phyloP scores from a whole-genome alignment of 192 early-diverging fungal genomes.

The Podila clonocystis region DNA sequence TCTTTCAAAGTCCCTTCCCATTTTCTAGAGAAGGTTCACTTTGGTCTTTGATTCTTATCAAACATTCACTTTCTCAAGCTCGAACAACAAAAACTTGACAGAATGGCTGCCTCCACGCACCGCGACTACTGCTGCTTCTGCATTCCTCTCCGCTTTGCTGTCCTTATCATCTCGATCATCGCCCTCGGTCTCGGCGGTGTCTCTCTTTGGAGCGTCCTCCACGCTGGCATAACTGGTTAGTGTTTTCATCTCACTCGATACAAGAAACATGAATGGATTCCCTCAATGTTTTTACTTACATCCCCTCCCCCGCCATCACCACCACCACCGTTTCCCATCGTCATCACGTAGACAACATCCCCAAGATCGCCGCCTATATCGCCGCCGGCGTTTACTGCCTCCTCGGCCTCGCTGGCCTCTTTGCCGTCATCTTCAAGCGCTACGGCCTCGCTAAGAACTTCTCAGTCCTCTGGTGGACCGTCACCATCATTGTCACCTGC shows the following conservation, averaged over 20 bases:
- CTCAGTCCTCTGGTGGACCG: constrained; percentile 50
- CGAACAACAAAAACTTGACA: constrained; percentile 2
- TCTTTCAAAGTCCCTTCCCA: too few species aligned
- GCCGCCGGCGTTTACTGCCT: constrained; percentile 21
- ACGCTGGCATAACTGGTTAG: constrained; percentile 11
- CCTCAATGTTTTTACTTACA: neutral
- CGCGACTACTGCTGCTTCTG: constrained; percentile 46
- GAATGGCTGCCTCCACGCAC: neutral
- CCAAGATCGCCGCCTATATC: constrained; percentile 18
- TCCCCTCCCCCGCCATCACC: too few species aligned
- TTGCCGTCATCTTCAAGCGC: constrained; percentile 33
- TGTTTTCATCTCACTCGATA: neutral
- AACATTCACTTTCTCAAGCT: constrained; percentile 1
- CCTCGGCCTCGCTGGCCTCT: constrained; percentile 31
- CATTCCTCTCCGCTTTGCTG: constrained; percentile 38
- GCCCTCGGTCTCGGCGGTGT: constrained; percentile 28
- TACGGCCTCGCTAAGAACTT: constrained; percentile 50
- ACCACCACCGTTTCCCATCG: neutral
- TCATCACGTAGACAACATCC: constrained; percentile 1
- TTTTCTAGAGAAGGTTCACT: neutral
- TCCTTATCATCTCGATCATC: constrained; percentile 26
- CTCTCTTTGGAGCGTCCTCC: constrained; percentile 19
- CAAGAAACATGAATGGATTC: neutral
- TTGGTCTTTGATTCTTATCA: neutral
- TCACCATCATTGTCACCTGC: constrained; percentile 22